Evolutionary conservation across 73 alveolate species (phyloP), one percentile per base, ranked within the genome.

Genomic region (Paramecium caudatum): DNA sequence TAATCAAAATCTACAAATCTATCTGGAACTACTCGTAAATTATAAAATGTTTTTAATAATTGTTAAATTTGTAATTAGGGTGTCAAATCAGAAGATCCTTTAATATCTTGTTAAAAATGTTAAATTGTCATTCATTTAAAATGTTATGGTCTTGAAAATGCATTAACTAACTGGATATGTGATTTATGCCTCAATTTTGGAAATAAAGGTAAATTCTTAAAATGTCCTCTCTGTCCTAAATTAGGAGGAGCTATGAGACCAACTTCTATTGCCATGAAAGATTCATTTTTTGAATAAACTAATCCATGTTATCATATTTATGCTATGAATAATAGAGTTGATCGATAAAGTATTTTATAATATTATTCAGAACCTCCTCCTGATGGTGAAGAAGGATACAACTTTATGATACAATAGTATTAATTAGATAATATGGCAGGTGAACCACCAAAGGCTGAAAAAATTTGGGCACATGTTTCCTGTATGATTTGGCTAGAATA

Each of bases 191-290:
- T 86, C 12, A 86, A 78, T 63, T 86, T 86, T 86, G 93, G 93
- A 13, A 46, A 43, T 37, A 43, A 63, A 63, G 93, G 93, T 1
- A 86, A 43, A 63, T 63, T 34, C n/a, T n/a, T 63, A 48, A 70
- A 55, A 16, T 86, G 93, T 63, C 90, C 93, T 13, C 85, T 86
- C 0, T 86, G 93, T 46, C 63, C 93, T 1, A 61, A 46, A 19
- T 47, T 49, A 86, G 93, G 93, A 16, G 93, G 93, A 12, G 93
- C 93, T 0, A 86, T 86, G 93, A 69, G 68, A 48, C 85, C 85
- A 30, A 86, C 90, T 39, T 37, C 49, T 6, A 62, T 86, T 8
- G 27, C 48, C 3, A 86, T 86, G 69, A 61, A 48, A n/a, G 61
- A 70, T 21, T 62, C 82, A 46, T 41, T 86, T 13, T 86, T 86